Evolutionary conservation across 2,329 filamentous ascomycete species (phyloP).

Genomic region (Nigrograna mackinnonii): DNA sequence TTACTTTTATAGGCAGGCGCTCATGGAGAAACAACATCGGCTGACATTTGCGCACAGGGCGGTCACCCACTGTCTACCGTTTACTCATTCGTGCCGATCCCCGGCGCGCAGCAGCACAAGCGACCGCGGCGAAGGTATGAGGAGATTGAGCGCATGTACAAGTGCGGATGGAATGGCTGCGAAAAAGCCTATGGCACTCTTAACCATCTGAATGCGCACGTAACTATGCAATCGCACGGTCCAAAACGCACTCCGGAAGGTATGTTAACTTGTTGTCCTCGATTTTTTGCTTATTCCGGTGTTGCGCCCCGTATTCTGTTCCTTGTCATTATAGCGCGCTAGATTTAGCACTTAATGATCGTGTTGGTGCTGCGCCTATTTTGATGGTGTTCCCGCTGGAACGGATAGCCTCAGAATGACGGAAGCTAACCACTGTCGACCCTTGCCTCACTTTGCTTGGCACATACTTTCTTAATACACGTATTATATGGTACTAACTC

Average conservation of each 20-base stretch:
- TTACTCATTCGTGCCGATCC: constrained; percentile 97
- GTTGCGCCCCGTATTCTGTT: constrained; percentile 23
- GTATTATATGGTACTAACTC: constrained; percentile 40
- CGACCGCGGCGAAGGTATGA: constrained; percentile 90
- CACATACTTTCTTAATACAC: constrained; percentile 22
- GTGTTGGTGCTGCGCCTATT: constrained; percentile 54
- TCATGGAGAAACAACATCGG: not conserved
- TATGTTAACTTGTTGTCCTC: constrained; percentile 53
- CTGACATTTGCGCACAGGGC: constrained; percentile 36
- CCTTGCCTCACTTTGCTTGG: constrained; percentile 43
- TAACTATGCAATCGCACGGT: constrained; percentile 98
- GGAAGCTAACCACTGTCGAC: constrained; percentile 47
- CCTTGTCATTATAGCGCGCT: constrained; percentile 35
- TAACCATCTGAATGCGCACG: constrained; percentile 96
- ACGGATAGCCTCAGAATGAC: constrained; percentile 46
- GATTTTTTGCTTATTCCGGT: constrained; percentile 14
- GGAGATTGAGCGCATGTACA: constrained; percentile 99
- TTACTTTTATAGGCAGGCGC: too few species aligned
- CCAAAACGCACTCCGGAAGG: constrained; percentile 95
- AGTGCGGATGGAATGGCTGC: constrained; percentile 97
- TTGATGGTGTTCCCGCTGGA: constrained; percentile 57
- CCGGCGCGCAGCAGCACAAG: constrained; percentile 96
- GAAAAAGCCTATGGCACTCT: constrained; percentile 98
- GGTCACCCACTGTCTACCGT: constrained; percentile 71
- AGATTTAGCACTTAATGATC: constrained; percentile 34